These are phyloP conservation scores for Peronospora farinosa DNA, from an alignment of 352 stramenopile genomes.

Conservation along the genomic window DNA sequence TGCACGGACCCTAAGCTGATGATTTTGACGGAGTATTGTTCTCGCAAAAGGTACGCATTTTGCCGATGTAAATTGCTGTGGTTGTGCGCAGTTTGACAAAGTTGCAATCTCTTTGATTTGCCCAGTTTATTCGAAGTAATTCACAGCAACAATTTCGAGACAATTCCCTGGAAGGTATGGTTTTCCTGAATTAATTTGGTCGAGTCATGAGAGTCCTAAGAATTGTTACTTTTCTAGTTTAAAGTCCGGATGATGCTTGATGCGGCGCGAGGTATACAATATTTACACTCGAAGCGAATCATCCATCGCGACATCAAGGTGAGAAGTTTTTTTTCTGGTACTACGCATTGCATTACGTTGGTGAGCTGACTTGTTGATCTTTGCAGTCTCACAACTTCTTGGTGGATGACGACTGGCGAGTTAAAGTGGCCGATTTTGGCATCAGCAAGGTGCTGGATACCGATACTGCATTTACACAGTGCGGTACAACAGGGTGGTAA, in stretches of 20 bases:
- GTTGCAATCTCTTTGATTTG: neutral
- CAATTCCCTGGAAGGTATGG: slow-evolving; percentile 86
- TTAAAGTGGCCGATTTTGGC: slow-evolving; percentile 86
- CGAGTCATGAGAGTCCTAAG: slow-evolving; percentile 2
- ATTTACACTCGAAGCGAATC: slow-evolving; percentile 81
- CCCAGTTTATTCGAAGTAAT: slow-evolving; percentile 85
- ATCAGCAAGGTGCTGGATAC: slow-evolving; percentile 87
- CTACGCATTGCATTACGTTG: neutral
- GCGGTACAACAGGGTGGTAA: slow-evolving; percentile 81
- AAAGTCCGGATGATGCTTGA: slow-evolving; percentile 89
- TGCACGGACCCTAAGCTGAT: slow-evolving; percentile 86
- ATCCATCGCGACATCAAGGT: slow-evolving; percentile 90
- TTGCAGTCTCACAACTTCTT: slow-evolving; percentile 85
- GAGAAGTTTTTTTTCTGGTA: neutral
- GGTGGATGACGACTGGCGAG: slow-evolving; percentile 85
- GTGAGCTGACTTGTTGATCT: slow-evolving; percentile 2
- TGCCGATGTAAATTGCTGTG: slow-evolving; percentile 1
- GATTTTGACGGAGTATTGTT: slow-evolving; percentile 88
- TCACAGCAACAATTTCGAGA: slow-evolving; percentile 83
- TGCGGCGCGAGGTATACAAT: slow-evolving; percentile 82
- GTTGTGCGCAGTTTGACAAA: neutral
- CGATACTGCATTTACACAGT: slow-evolving; percentile 82
- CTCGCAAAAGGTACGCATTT: slow-evolving; percentile 63
- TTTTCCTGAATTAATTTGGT: neutral
- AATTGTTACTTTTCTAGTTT: slow-evolving; percentile 40